Base-by-base conservation (phyloP, 495 filamentous ascomycete genomes). In the Penicillium paradoxum region DNA sequence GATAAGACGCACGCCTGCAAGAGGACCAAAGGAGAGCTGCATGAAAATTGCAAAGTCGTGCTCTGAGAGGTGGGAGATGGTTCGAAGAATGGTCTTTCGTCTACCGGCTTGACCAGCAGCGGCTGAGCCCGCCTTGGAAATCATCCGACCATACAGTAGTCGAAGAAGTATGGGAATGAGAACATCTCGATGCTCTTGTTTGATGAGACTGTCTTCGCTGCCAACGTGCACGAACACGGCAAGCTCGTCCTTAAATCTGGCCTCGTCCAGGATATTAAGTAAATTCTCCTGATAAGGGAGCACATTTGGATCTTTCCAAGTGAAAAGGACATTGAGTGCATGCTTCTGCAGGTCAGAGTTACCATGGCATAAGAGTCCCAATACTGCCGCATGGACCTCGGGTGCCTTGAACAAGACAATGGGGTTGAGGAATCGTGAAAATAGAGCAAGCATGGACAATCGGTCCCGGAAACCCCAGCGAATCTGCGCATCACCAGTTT, bases 241-340 rank as follows among this genome's bases (percentile, higher is more conserved):
- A 13, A 97, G 79, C 68, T 97, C 90, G 60, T 97, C 95, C 59
- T 89, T 85, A 71, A 97, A 97, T 39, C 88, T 77, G 3, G 89
- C 81, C 53, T 97, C 93, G 58, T 99, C 95, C 13, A 97, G 77
- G 4, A 99, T 76, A 55, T 92, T 93, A 33, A 89, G 79, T 7
- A 99, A 75, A 55, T 90, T 87, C 58, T 96, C 91, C 54, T 91
- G 81, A 61, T 96, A 97, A 3, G 84, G 83, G 40, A 76, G 77
- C 42, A 99, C 75, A 15, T 76, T 81, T 2, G 85, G 73, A 32
- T 80, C 76, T 65, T 96, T 97, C 92, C 93, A 97, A 0, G 90
- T 82, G 39, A 93, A 78, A 18, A 99, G 80, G 25, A 87, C 89
- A 60, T 89, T 91, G 30, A 99, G 78, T 4, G 89, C 82, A 54